phyloP scores from a whole-genome alignment of 169 alveolate genomes.

The Babesia bovis region DNA sequence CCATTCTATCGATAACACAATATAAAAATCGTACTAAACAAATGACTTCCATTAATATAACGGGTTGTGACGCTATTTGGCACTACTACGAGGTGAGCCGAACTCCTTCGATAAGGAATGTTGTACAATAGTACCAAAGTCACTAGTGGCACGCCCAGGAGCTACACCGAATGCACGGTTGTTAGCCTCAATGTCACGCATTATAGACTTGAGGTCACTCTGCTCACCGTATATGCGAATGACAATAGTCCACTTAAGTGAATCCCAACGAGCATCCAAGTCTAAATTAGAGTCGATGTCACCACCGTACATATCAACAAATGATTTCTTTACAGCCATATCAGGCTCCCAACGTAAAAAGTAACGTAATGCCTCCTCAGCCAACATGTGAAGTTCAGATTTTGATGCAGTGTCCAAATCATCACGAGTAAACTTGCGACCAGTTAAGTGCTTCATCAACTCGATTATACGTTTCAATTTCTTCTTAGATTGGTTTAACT shows the following conservation, averaged over 20 bases:
- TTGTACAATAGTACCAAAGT: background rate
- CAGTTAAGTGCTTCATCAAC: conserved; percentile 51
- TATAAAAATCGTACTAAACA: no score
- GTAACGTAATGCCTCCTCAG: conserved; percentile 58
- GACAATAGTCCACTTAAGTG: conserved; percentile 60
- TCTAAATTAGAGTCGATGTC: background rate
- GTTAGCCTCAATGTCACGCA: conserved; percentile 39
- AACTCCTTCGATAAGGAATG: background rate
- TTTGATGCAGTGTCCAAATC: conserved; percentile 59
- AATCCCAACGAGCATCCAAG: conserved; percentile 46
- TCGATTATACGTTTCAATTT: conserved; percentile 54
- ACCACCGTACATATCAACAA: conserved; percentile 47
- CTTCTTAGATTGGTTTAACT: conserved; percentile 50
- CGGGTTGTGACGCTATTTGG: no score
- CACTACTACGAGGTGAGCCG: no score
- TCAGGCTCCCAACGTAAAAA: conserved; percentile 57
- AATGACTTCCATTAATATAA: no score
- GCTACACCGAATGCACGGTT: conserved; percentile 10
- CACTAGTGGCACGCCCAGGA: background rate
- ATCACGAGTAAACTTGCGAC: conserved; percentile 38
- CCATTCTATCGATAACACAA: no score
- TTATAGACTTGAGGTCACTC: conserved; percentile 45
- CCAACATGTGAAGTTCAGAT: conserved; percentile 55
- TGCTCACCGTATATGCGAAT: conserved; percentile 57
- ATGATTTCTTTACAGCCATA: conserved; percentile 21